phyloP scores from a whole-genome alignment of 495 filamentous ascomycete genomes.

The Neurospora sp. region DNA sequence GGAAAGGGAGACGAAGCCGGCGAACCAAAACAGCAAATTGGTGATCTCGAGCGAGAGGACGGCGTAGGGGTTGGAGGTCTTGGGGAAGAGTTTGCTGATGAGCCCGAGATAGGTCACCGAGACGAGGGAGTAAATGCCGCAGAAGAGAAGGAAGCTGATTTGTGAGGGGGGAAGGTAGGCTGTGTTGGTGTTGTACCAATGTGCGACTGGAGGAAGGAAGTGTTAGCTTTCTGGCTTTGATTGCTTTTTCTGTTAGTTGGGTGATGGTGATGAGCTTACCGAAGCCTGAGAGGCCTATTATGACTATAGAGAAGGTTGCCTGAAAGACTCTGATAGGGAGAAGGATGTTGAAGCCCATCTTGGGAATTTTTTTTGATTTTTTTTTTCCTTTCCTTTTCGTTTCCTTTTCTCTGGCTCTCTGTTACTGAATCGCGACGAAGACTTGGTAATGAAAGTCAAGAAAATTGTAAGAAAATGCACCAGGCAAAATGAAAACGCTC shows the following conservation, averaged over 20 bases:
- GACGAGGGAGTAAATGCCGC: constrained; percentile 53
- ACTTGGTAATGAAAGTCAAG: not conserved
- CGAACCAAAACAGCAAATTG: constrained; percentile 75
- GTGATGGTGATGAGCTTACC: constrained; percentile 37
- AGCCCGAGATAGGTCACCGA: constrained; percentile 57
- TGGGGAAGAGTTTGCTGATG: constrained; percentile 42
- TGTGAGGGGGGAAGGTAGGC: constrained; percentile 39
- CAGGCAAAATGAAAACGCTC: not conserved
- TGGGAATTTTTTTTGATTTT: not conserved
- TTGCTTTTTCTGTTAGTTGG: not conserved
- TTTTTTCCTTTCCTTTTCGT: not conserved
- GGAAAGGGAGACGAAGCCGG: constrained; percentile 62
- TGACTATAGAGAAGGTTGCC: constrained; percentile 51
- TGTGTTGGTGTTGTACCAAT: constrained; percentile 42
- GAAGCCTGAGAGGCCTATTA: constrained; percentile 59
- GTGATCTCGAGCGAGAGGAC: constrained; percentile 50
- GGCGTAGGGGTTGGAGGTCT: constrained; percentile 45
- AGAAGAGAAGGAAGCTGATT: constrained; percentile 66
- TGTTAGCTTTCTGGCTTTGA: constrained; percentile 3
- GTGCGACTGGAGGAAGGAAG: constrained; percentile 25
- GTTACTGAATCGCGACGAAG: not conserved
- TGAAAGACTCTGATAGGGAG: constrained; percentile 39
- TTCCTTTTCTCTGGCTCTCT: not conserved
- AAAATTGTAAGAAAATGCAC: not conserved
- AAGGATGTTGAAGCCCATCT: constrained; percentile 14